Evolutionary conservation across 208 protist species (phyloP).

Genomic region (Trypanosoma cruzi): DNA sequence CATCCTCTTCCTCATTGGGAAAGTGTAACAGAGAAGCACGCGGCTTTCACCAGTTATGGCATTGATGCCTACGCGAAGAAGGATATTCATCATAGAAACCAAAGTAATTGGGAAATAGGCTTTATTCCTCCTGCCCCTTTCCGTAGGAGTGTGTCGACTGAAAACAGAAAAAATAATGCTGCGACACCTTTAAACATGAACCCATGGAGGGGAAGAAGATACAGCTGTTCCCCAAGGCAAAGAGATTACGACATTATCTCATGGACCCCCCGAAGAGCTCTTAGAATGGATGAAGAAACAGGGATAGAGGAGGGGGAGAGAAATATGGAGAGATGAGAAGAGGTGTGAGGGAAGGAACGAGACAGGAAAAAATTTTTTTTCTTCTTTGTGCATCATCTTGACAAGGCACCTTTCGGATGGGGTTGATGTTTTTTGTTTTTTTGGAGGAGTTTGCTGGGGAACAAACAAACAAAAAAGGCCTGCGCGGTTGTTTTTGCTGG

Average conservation of each 20-base stretch:
- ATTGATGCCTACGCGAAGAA: conserved; percentile 23
- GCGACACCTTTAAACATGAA: background rate
- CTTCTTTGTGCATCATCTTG: too few relatives aligned
- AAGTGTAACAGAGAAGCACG: conserved; percentile 44
- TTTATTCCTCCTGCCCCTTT: background rate
- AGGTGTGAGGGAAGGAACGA: background rate
- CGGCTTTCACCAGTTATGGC: conserved; percentile 47
- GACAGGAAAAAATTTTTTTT: too few relatives aligned
- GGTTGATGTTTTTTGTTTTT: background rate
- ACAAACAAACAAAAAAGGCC: background rate
- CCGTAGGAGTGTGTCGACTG: background rate
- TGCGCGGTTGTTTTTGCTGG: too few relatives aligned
- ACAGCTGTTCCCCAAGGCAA: conserved; percentile 27
- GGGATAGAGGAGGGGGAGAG: too few relatives aligned
- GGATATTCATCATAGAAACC: conserved; percentile 36
- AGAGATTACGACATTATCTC: conserved; percentile 78
- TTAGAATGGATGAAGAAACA: background rate
- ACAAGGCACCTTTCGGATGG: background rate
- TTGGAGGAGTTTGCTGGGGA: background rate
- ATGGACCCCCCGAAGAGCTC: conserved; percentile 35
- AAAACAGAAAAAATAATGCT: background rate
- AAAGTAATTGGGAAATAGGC: conserved; percentile 44
- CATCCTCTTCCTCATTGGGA: conserved; percentile 59
- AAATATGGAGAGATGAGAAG: background rate
- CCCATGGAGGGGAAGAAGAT: conserved; percentile 40